phyloP scores from a whole-genome alignment of 768 basidiomycete genomes.

The Podaxis carcinomalis region DNA sequence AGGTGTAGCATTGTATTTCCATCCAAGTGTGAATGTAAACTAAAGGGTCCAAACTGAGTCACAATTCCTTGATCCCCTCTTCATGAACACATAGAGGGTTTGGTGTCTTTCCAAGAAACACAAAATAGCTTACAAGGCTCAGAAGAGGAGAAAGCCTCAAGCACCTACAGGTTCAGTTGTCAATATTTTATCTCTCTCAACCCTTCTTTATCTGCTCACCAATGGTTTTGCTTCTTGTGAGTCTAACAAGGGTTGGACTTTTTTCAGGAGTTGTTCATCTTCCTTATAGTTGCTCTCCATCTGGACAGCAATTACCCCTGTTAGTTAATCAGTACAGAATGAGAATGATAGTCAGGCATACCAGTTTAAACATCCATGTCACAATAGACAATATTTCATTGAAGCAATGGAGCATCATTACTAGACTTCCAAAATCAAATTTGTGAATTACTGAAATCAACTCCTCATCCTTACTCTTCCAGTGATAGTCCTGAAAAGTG shows the following conservation, averaged over 20 bases:
- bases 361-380: too few relatives aligned
- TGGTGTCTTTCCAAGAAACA: not conserved
- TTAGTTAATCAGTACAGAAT: too few relatives aligned
- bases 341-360: too few relatives aligned
- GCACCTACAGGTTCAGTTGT: not conserved
- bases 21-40: not conserved
- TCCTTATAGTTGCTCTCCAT: not conserved
- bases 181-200: not conserved
- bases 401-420: too few relatives aligned
- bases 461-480: too few relatives aligned
- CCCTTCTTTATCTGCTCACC: not conserved
- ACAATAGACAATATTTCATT: too few relatives aligned
- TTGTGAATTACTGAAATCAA: too few relatives aligned
- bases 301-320: not conserved
- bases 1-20: not conserved
- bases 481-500: too few relatives aligned
- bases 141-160: not conserved
- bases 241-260: not conserved
- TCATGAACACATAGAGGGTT: not conserved
- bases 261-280: not conserved
- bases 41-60: not conserved
- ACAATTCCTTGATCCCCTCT: not conserved
- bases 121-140: not conserved
- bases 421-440: too few relatives aligned
- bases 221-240: not conserved